Evolutionary conservation across 192 early-diverging fungal species (phyloP).

Genomic region (Backusella australiensis): DNA sequence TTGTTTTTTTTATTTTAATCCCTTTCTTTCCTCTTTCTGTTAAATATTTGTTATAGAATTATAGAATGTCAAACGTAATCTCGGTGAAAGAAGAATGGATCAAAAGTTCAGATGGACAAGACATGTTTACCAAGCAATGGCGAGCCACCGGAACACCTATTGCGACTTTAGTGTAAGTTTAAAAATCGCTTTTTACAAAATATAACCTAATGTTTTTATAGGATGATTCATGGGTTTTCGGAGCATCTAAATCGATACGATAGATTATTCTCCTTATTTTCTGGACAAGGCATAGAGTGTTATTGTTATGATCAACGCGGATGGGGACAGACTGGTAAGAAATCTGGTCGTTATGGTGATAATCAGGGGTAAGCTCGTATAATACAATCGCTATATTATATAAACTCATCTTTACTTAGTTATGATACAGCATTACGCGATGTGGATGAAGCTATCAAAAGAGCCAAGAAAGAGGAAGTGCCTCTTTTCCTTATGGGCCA

Average conservation of each 20-base stretch:
- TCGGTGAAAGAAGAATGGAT: conserved; percentile 45
- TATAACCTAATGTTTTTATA: background rate
- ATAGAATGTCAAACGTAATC: background rate
- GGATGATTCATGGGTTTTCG: conserved; percentile 54
- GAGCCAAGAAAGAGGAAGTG: conserved; percentile 29
- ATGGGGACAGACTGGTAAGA: conserved; percentile 60
- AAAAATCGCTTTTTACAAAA: background rate
- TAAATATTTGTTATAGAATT: background rate
- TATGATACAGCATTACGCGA: conserved; percentile 47
- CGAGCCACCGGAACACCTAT: conserved; percentile 17
- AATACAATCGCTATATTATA: too few relatives aligned
- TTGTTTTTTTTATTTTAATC: background rate
- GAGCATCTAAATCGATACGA: conserved; percentile 55
- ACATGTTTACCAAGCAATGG: conserved; percentile 52
- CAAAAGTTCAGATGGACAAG: conserved; percentile 36
- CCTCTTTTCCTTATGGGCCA: conserved; percentile 58
- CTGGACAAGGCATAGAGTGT: conserved; percentile 53
- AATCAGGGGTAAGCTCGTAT: conserved; percentile 42
- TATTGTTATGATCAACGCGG: conserved; percentile 65
- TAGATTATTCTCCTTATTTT: conserved; percentile 54
- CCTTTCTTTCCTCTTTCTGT: background rate
- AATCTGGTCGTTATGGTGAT: conserved; percentile 42
- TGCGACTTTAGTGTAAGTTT: conserved; percentile 10
- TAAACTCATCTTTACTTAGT: background rate
- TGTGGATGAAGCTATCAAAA: conserved; percentile 43